These are phyloP conservation scores for Parafenestella ontariensis DNA, from an alignment of 2,329 filamentous ascomycete species.

Conservation along the genomic window DNA sequence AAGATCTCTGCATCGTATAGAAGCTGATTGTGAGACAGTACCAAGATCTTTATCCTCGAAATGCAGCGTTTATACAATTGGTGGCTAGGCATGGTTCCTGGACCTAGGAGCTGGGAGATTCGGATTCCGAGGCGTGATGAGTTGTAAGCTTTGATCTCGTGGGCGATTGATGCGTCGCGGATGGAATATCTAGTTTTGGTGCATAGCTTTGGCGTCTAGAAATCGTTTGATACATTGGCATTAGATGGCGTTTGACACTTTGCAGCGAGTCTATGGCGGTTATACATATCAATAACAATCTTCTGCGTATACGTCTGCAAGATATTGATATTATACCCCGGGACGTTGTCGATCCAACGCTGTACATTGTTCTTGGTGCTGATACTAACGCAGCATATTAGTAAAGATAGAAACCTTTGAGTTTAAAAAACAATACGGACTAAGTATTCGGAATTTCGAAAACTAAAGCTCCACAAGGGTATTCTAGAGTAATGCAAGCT, in stretches of 20 bases:
- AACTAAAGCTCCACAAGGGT: too few species aligned
- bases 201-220: not conserved
- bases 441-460: too few species aligned
- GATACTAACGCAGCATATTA: too few species aligned
- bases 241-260: not conserved
- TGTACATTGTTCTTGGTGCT: too few species aligned
- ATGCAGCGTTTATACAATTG: slow-evolving; percentile 63
- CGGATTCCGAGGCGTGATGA: slow-evolving; percentile 40
- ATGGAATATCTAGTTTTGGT: not conserved
- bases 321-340: too few species aligned
- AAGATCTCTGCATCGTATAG: not conserved
- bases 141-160: slow-evolving; percentile 23
- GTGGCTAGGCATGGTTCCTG: slow-evolving; percentile 69
- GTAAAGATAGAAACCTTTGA: too few species aligned
- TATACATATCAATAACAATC: too few species aligned
- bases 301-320: too few species aligned
- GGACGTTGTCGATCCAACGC: too few species aligned
- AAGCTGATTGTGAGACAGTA: slow-evolving; percentile 45
- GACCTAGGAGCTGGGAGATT: slow-evolving; percentile 64
- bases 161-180: not conserved
- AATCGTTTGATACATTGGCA: not conserved
- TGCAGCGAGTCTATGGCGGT: too few species aligned
- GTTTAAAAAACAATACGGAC: too few species aligned
- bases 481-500: too few species aligned
- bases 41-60: slow-evolving; percentile 62